phyloP scores from a whole-genome alignment of 2,329 filamentous ascomycete species.

The Tolypocladium amazonense region DNA sequence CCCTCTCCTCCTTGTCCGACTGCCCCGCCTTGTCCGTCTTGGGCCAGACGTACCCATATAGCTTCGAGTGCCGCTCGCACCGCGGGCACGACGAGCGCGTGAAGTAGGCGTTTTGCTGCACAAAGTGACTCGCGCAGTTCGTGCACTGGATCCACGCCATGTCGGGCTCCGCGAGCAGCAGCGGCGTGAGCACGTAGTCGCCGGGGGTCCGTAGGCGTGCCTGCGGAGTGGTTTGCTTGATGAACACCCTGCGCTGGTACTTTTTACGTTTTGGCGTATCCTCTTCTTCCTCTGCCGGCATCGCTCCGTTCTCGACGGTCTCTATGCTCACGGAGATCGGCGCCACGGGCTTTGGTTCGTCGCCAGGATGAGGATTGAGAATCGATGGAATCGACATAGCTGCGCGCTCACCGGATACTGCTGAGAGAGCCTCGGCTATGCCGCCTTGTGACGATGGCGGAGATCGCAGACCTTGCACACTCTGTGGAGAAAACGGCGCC shows the following conservation, averaged over 20 bases:
- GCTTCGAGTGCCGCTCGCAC: constrained; percentile 88
- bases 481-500: constrained; percentile 20
- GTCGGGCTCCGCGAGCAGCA: constrained; percentile 62
- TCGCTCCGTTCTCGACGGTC: constrained; percentile 6
- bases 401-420: constrained; percentile 4
- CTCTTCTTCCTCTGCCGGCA: constrained; percentile 2
- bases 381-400: constrained; percentile 23
- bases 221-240: constrained; percentile 22
- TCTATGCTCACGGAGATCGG: constrained; percentile 17
- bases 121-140: constrained; percentile 71
- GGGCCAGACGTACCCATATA: constrained; percentile 93
- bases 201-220: constrained; percentile 46
- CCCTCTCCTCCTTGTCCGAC: constrained; percentile 57
- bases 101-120: constrained; percentile 80
- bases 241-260: constrained; percentile 20
- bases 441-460: constrained; percentile 10
- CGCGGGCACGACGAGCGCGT: constrained; percentile 80
- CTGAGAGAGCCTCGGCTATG: neutral
- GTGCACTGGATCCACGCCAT: constrained; percentile 85
- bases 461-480: constrained; percentile 13
- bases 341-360: constrained; percentile 4
- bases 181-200: constrained; percentile 73
- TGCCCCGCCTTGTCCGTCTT: constrained; percentile 79
- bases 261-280: constrained; percentile 19
- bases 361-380: constrained; percentile 15